These are phyloP conservation scores for Glarea lozoyensis DNA, from an alignment of 495 filamentous ascomycete species.

Conservation along the genomic window DNA sequence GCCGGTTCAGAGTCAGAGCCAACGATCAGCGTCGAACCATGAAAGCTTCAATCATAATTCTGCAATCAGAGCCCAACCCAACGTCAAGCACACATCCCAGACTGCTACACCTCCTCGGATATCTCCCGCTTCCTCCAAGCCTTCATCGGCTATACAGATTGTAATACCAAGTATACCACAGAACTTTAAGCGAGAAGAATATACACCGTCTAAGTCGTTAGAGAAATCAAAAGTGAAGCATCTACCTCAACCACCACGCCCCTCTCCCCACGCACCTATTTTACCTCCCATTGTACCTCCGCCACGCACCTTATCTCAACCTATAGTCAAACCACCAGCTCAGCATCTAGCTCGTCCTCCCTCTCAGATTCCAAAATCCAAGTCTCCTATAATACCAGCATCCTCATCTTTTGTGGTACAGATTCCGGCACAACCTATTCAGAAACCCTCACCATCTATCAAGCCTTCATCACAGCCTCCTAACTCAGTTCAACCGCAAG, in stretches of 20 bases:
- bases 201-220: slow-evolving; percentile 7
- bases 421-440: neutral
- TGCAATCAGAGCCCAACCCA: slow-evolving; percentile 22
- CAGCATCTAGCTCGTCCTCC: neutral
- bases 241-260: too few relatives aligned
- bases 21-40: neutral
- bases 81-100: neutral
- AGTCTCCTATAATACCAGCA: neutral
- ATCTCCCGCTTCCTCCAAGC: slow-evolving; percentile 3
- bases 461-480: neutral
- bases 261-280: too few relatives aligned
- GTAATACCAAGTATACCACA: slow-evolving; percentile 12
- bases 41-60: slow-evolving; percentile 19
- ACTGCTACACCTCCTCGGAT: slow-evolving; percentile 6
- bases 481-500: neutral
- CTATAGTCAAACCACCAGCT: neutral
- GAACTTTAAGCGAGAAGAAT: slow-evolving; percentile 9
- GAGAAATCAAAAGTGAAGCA: neutral
- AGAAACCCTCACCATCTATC: neutral
- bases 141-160: slow-evolving; percentile 9
- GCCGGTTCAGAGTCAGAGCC: slow-evolving; percentile 9
- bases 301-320: too few relatives aligned
- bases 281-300: too few relatives aligned
- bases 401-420: neutral
- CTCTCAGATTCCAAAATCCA: neutral